Evolutionary conservation across 1,139 yeast genomes (phyloP).

Genomic region (Williopsis jadinii): DNA sequence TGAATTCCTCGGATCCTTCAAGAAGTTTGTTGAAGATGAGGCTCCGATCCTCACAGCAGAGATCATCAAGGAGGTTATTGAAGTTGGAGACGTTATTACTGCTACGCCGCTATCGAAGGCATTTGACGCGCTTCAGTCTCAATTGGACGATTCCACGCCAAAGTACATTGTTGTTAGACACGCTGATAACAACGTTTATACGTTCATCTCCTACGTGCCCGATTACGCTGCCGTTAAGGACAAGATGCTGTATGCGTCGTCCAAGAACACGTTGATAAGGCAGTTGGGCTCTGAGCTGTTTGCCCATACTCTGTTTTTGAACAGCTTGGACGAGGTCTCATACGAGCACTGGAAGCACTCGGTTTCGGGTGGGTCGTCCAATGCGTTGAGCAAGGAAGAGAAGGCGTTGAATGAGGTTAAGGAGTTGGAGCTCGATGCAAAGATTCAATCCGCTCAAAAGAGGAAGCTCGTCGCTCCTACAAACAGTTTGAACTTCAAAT

Average conservation of each 20-base stretch:
- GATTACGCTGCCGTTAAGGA: constrained; percentile 75
- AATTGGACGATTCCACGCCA: constrained; percentile 45
- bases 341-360: constrained; percentile 36
- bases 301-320: constrained; percentile 47
- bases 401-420: constrained; percentile 28
- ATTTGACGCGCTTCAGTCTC: constrained; percentile 31
- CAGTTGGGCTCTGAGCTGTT: constrained; percentile 67
- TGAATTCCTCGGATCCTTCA: constrained; percentile 36
- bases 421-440: constrained; percentile 26
- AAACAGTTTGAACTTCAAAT: constrained; percentile 16
- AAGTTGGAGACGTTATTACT: constrained; percentile 24
- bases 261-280: constrained; percentile 67
- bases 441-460: constrained; percentile 16
- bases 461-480: constrained; percentile 19
- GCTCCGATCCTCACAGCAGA: constrained; percentile 28
- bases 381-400: constrained; percentile 14
- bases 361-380: constrained; percentile 7
- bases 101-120: constrained; percentile 28
- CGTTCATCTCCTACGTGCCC: constrained; percentile 81
- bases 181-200: constrained; percentile 26
- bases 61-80: constrained; percentile 30
- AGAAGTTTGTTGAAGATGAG: constrained; percentile 27
- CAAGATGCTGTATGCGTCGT: constrained; percentile 92
- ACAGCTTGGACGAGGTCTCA: constrained; percentile 55
- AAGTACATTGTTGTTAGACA: constrained; percentile 49